These are phyloP conservation scores for Parmelia sp. DNA, from an alignment of 495 filamentous ascomycete species.

Conservation along the genomic window DNA sequence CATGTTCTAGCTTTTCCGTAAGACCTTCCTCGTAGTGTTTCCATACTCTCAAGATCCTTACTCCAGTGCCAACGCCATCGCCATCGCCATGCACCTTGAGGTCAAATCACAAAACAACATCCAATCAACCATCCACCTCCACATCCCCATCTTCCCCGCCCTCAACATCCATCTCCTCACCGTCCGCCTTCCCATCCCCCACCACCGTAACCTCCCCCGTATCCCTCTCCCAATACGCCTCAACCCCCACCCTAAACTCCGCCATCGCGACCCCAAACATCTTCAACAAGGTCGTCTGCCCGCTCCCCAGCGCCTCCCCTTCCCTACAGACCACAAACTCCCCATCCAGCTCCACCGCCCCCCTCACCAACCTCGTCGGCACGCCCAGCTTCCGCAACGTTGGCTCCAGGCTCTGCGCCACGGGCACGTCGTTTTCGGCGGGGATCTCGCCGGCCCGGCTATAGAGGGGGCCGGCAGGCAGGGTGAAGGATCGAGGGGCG, in stretches of 20 bases:
- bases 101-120: not conserved
- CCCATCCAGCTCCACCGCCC: constrained; percentile 75
- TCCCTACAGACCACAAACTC: constrained; percentile 72
- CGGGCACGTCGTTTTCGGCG: constrained; percentile 70
- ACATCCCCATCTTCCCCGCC: constrained; percentile 41
- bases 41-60: not conserved
- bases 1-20: constrained; percentile 16
- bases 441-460: constrained; percentile 71
- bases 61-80: constrained; percentile 16
- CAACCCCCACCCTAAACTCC: constrained; percentile 75
- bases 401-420: constrained; percentile 82
- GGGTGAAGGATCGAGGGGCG: constrained; percentile 63
- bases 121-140: constrained; percentile 12
- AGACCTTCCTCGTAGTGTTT: constrained; percentile 2
- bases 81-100: constrained; percentile 14
- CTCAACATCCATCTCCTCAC: constrained; percentile 27
- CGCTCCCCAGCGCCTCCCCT: constrained; percentile 73
- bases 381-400: constrained; percentile 79
- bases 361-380: constrained; percentile 80
- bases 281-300: constrained; percentile 90
- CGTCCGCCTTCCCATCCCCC: constrained; percentile 47
- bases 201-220: constrained; percentile 45
- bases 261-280: constrained; percentile 82
- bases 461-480: constrained; percentile 74
- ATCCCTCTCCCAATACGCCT: constrained; percentile 52